A percentile compares a stretch with the other conserved stretches of the same genome.
Conservation (phyloP, 176 grass and related monocot species). For the Musa acuminata region DNA sequence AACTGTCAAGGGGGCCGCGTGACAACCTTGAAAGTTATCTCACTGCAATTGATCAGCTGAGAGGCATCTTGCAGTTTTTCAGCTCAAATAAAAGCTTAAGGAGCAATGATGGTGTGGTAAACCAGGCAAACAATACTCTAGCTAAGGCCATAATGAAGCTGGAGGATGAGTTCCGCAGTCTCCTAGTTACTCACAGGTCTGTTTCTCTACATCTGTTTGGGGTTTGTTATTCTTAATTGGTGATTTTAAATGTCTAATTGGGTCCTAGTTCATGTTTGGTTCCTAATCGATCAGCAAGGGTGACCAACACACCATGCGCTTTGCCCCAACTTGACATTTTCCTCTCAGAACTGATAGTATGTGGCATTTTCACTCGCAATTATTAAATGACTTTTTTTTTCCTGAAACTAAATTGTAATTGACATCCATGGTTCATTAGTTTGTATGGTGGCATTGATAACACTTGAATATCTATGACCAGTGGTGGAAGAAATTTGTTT, state of each 20-base stretch:
- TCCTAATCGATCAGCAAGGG: no score
- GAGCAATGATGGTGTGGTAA: conserved; percentile 75
- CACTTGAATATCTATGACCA: no score
- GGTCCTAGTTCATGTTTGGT: no score
- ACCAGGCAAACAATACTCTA: conserved; percentile 55
- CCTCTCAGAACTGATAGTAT: no score
- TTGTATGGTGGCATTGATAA: no score
- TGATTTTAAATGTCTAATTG: conserved; percentile 10
- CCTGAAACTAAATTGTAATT: no score
- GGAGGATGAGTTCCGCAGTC: conserved; percentile 74
- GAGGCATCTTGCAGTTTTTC: conserved; percentile 73
- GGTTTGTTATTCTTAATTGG: background rate
- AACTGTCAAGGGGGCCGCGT: conserved; percentile 66
- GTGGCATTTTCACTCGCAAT: no score
- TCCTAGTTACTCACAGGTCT: conserved; percentile 57
- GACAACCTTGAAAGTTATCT: conserved; percentile 80
- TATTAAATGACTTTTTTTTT: no score
- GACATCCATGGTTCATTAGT: no score
- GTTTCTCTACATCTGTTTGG: conserved; percentile 14
- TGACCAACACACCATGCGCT: no score
- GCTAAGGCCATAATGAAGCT: conserved; percentile 70
- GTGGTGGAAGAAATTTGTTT: no score
- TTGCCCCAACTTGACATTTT: no score
- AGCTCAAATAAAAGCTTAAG: conserved; percentile 84
- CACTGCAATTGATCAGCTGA: conserved; percentile 62